Conservation (phyloP, 1,139 yeast genomes). For the Kodamaea derodonti region DNA sequence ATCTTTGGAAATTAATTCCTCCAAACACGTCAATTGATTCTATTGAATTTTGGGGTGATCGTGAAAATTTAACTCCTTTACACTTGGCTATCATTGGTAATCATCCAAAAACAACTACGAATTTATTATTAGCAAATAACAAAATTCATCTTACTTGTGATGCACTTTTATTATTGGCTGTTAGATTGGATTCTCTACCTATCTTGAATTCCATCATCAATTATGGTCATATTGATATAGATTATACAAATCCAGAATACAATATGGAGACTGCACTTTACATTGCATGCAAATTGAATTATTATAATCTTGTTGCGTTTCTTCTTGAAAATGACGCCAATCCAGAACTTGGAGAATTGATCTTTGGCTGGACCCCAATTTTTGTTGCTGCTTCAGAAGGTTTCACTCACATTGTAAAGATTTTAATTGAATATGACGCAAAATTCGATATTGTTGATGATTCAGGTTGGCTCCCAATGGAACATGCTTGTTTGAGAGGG, state of each 20-base stretch:
- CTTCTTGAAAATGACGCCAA: conserved; percentile 61
- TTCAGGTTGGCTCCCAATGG: conserved; percentile 97
- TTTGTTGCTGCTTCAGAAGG: conserved; percentile 93
- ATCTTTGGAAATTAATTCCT: conserved; percentile 30
- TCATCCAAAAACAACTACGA: conserved; percentile 73
- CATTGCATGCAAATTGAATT: conserved; percentile 68
- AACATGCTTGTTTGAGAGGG: conserved; percentile 91
- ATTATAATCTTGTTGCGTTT: conserved; percentile 50
- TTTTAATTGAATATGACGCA: conserved; percentile 54
- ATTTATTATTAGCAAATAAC: conserved; percentile 46
- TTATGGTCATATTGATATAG: conserved; percentile 58
- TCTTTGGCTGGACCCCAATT: conserved; percentile 94
- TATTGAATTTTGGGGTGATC: conserved; percentile 70
- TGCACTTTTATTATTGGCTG: conserved; percentile 62
- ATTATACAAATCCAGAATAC: conserved; percentile 57
- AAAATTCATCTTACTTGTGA: conserved; percentile 38
- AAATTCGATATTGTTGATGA: conserved; percentile 60
- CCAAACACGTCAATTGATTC: conserved; percentile 54
- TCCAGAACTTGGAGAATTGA: conserved; percentile 69
- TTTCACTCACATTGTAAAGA: conserved; percentile 49
- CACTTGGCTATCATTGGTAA: conserved; percentile 80
- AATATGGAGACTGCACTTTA: conserved; percentile 79
- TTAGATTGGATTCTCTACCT: conserved; percentile 59
- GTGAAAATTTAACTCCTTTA: conserved; percentile 76
- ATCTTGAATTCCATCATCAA: conserved; percentile 54